A percentile compares a stretch with the other conserved stretches of the same genome.
Evolutionary conservation across 805 yeast species (phyloP).

Genomic region (Candida bentonensis): DNA sequence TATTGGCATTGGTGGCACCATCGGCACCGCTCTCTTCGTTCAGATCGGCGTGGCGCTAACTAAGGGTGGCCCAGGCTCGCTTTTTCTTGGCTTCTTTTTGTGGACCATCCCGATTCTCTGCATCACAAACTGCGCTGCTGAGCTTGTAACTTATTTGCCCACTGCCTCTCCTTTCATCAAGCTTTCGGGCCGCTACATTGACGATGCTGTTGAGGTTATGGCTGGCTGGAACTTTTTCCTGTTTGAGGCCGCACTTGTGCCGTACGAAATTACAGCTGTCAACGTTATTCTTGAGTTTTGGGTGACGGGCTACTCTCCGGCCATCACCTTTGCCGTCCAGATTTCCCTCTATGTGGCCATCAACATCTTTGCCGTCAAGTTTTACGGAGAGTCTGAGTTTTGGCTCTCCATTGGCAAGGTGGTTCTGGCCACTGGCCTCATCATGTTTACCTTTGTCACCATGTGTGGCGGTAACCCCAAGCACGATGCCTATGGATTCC

Average conservation of each 20-base stretch:
- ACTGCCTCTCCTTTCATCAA: slow-evolving; percentile 64
- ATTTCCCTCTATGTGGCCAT: slow-evolving; percentile 47
- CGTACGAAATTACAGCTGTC: slow-evolving; percentile 72
- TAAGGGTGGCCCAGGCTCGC: slow-evolving; percentile 56
- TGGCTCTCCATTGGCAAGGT: slow-evolving; percentile 65
- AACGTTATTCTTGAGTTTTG: slow-evolving; percentile 69
- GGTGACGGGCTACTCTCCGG: slow-evolving; percentile 65
- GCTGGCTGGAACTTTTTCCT: slow-evolving; percentile 75
- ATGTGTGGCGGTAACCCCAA: slow-evolving; percentile 83
- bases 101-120: slow-evolving; percentile 61
- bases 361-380: slow-evolving; percentile 57
- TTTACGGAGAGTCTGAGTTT: slow-evolving; percentile 75
- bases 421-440: slow-evolving; percentile 57
- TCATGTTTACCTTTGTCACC: slow-evolving; percentile 60
- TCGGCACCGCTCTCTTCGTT: slow-evolving; percentile 15
- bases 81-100: slow-evolving; percentile 47
- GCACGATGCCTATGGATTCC: slow-evolving; percentile 46
- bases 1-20: slow-evolving; percentile 17
- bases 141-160: slow-evolving; percentile 65
- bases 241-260: slow-evolving; percentile 62
- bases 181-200: slow-evolving; percentile 61
- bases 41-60: slow-evolving; percentile 31
- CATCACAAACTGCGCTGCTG: slow-evolving; percentile 62
- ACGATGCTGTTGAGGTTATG: slow-evolving; percentile 59
- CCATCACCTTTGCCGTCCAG: slow-evolving; percentile 52